Evolutionary conservation across 192 early-diverging fungal species (phyloP).

Genomic region (Linnemannia hyalina): DNA sequence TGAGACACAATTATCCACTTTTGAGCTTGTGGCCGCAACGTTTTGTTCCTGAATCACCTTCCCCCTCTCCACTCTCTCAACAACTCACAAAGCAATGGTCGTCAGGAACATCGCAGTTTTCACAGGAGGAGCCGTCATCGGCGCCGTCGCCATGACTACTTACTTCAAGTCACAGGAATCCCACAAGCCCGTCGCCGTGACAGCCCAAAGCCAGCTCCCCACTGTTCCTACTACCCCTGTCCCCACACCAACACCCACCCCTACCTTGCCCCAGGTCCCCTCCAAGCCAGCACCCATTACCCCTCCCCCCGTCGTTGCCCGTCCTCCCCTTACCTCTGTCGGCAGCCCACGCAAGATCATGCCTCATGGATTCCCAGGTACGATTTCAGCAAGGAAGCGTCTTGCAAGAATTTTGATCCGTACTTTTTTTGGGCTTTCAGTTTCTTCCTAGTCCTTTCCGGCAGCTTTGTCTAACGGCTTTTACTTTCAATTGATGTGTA

Average conservation of each 20-base stretch:
- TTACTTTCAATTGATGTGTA: not conserved
- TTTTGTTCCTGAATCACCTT: not conserved
- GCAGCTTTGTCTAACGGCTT: not conserved
- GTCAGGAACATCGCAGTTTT: constrained; percentile 56
- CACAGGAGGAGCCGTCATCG: constrained; percentile 53
- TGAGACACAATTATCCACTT: not conserved
- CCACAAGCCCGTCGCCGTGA: not conserved
- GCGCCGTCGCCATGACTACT: constrained; percentile 40
- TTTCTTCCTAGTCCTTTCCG: not conserved
- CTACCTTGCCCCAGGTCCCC: constrained; percentile 14
- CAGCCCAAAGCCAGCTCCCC: not conserved
- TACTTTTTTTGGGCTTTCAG: not conserved
- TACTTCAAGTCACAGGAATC: constrained; percentile 49
- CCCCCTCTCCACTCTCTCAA: not conserved
- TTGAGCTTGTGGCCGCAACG: too few species aligned
- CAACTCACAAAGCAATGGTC: constrained; percentile 32
- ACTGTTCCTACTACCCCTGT: constrained; percentile 16
- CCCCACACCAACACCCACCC: not conserved
- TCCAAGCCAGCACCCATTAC: not conserved
- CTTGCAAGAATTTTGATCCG: not conserved
- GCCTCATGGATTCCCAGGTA: constrained; percentile 54
- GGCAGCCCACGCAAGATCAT: constrained; percentile 38
- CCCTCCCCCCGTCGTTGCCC: constrained; percentile 18
- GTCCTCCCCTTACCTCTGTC: constrained; percentile 11
- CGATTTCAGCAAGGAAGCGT: not conserved